These are phyloP conservation scores for Suillus sp. DNA, from an alignment of 768 basidiomycete genomes.

Conservation along the genomic window DNA sequence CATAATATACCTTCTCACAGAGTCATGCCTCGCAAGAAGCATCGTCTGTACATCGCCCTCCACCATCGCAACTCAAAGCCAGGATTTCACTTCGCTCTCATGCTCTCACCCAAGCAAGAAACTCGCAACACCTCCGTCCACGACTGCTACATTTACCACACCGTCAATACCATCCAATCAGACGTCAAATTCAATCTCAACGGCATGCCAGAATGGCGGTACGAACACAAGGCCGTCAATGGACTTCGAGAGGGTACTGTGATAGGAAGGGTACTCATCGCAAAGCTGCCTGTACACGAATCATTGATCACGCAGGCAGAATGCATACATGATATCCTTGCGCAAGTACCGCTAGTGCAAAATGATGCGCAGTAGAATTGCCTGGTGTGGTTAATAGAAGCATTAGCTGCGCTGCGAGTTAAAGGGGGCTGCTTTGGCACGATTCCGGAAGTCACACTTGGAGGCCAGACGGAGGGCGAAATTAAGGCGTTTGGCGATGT, in stretches of 20 bases:
- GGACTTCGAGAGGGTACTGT: constrained; percentile 1
- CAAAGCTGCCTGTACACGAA: neutral
- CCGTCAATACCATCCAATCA: neutral
- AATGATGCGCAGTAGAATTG: neutral
- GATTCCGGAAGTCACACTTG: neutral
- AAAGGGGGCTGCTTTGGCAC: neutral
- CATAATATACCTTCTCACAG: neutral
- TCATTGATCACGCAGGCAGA: neutral
- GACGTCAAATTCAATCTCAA: constrained; percentile 3
- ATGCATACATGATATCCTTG: neutral
- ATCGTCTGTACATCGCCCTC: neutral
- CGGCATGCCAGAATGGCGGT: constrained; percentile 1
- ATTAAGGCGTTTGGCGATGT: neutral
- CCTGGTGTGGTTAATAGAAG: neutral
- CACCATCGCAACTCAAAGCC: neutral
- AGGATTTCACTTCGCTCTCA: neutral
- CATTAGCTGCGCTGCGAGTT: neutral
- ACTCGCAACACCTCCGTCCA: neutral
- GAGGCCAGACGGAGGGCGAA: neutral
- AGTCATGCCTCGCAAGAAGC: neutral
- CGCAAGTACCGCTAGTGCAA: neutral
- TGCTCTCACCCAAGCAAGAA: constrained; percentile 2
- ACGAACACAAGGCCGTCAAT: neutral
- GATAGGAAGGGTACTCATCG: neutral
- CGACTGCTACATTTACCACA: neutral